A percentile compares a stretch with the other conserved stretches of the same genome.
Conservation (phyloP, 2,329 filamentous ascomycete genomes). For the Aspergillus costaricaensis region DNA sequence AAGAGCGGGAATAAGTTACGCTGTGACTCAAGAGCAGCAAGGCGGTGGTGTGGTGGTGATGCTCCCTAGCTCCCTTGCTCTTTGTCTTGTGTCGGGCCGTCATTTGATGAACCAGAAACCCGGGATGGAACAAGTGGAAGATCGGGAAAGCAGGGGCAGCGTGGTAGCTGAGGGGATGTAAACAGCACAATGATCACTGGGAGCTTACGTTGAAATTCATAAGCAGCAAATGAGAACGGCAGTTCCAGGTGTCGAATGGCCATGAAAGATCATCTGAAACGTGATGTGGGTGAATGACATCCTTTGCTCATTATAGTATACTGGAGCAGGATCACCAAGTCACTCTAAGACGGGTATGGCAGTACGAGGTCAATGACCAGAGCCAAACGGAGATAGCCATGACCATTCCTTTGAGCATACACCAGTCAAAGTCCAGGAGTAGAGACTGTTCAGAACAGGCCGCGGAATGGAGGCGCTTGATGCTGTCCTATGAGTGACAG, state of each 20-base stretch:
- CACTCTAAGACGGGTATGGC: not conserved
- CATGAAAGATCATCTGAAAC: constrained; percentile 5
- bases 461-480: constrained; percentile 6
- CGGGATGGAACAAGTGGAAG: constrained; percentile 3
- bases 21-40: constrained; percentile 5
- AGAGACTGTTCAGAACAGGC: not conserved
- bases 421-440: not conserved
- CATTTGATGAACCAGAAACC: constrained; percentile 5
- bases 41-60: constrained; percentile 1
- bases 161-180: not conserved
- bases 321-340: not conserved
- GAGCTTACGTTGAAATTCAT: not conserved
- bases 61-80: constrained; percentile 8
- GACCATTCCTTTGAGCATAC: not conserved
- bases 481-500: constrained; percentile 8
- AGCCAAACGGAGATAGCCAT: not conserved
- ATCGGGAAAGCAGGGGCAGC: not conserved
- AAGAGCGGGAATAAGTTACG: not conserved
- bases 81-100: constrained; percentile 12
- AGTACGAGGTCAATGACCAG: not conserved
- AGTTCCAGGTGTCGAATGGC: not conserved
- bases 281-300: not conserved
- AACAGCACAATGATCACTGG: not conserved
- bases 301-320: not conserved
- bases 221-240: not conserved